These are phyloP conservation scores for Santalum album DNA, from an alignment of 164 flowering plant species.

Conservation along the genomic window DNA sequence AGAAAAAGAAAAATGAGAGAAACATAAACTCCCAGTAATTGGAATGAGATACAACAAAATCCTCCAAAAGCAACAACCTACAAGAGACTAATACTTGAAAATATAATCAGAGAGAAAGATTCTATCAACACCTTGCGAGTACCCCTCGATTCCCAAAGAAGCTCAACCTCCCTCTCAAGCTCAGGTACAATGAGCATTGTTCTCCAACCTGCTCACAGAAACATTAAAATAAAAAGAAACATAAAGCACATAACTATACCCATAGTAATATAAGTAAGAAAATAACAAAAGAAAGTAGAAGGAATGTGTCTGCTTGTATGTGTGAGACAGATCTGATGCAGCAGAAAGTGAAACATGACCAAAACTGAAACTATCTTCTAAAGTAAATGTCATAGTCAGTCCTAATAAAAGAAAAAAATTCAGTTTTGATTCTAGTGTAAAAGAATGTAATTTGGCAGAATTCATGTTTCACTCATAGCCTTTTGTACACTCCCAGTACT, in stretches of 20 bases:
- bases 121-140: constrained; percentile 54
- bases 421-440: no score
- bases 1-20: no score
- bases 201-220: constrained; percentile 68
- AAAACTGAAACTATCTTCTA: no score
- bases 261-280: background rate
- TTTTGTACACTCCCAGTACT: no score
- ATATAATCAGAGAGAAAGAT: background rate
- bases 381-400: no score
- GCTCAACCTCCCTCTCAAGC: constrained; percentile 87
- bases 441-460: no score
- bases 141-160: constrained; percentile 61
- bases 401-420: no score
- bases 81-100: background rate
- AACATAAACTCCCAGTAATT: background rate
- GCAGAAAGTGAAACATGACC: no score
- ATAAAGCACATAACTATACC: background rate
- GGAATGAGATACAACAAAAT: background rate
- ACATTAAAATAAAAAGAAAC: background rate
- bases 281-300: no score
- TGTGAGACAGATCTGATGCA: no score
- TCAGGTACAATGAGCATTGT: constrained; percentile 99
- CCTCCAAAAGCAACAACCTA: background rate
- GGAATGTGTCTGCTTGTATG: no score
- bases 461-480: no score